Base-by-base conservation (phyloP, 2,329 filamentous ascomycete species). In the Lasiodiplodia gonubiensis region DNA sequence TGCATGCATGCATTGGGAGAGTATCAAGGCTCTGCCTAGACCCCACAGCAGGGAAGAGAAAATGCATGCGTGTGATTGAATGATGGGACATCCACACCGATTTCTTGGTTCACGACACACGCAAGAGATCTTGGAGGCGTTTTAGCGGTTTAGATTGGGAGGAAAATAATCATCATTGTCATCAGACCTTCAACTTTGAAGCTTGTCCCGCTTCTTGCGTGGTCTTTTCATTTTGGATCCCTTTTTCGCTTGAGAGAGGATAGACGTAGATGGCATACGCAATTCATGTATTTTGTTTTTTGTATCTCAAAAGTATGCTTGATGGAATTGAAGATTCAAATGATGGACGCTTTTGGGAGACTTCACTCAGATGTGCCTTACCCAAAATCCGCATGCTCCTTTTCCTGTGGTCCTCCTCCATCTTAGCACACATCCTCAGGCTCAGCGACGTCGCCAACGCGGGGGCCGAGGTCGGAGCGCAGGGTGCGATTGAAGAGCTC, bases 401-500 rank as follows among this genome's bases (percentile, higher is more conserved):
- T 2, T 21, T 21, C n/a, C 6, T 33, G 8, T 33, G 30, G 51
- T 27, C 23, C 21, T 27, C 2, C 3, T 35, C 4, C 16, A 18
- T 14, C 25, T 72, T 80, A 93, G 76, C 92, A 94, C 27, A 93
- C 83, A 79, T 94, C 89, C 80, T 94, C 91, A 64, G 91, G 82
- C 74, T 89, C 83, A 66, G 87, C 78, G 5, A 86, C 84, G 35
- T 80, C 85, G 0, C 86, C 89, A 70, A 89, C 88, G 71, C 84
- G 82, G 42, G 87, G 84, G 0, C 94, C 94, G 68, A 97, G 77
- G 71, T 97, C 93, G 4, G 90, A 86, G 81, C 92, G 92, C 76
- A 97, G 80, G 0, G 87, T 89, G 25, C 94, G 84, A 0, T 88
- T 89, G 79, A 97, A 97, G 68, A 97, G 75, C 82, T 97, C 94